Conservation (phyloP, 164 flowering plant species). For the Annona squamosa region DNA sequence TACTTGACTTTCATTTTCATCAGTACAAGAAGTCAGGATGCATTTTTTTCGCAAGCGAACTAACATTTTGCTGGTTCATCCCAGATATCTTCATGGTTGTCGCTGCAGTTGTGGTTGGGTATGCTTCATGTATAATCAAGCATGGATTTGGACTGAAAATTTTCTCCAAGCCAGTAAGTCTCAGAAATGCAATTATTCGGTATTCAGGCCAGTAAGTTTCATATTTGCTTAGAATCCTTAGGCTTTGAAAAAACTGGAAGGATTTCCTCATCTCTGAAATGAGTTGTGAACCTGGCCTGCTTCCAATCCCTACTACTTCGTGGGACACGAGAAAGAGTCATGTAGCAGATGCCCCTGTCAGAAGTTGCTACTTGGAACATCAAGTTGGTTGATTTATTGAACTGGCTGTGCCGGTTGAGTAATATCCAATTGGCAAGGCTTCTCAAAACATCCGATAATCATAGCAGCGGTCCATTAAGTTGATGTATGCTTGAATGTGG, state of each 20-base stretch:
- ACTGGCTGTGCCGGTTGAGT: background rate
- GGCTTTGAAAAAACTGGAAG: background rate
- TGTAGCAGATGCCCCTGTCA: background rate
- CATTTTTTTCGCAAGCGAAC: background rate
- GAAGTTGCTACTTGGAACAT: background rate
- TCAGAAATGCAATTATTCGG: background rate
- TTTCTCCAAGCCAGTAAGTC: constrained; percentile 36
- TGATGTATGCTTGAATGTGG: too few species aligned
- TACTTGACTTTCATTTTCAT: too few species aligned
- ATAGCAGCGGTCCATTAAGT: too few species aligned
- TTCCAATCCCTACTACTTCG: too few species aligned
- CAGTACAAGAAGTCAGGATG: background rate
- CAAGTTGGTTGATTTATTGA: background rate
- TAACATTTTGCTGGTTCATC: constrained; percentile 5
- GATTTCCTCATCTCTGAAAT: too few species aligned
- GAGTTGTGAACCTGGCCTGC: background rate
- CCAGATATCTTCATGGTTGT: constrained; percentile 76
- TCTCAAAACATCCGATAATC: background rate
- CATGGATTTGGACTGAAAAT: constrained; percentile 62
- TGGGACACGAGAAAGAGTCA: background rate
- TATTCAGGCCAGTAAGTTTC: background rate
- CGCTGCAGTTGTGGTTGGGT: constrained; percentile 77
- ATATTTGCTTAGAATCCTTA: background rate
- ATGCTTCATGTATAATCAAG: constrained; percentile 64
- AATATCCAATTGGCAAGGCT: background rate